phyloP scores from a whole-genome alignment of 2,329 filamentous ascomycete genomes.

The Ophiognomonia clavigignenti-juglandacearum region DNA sequence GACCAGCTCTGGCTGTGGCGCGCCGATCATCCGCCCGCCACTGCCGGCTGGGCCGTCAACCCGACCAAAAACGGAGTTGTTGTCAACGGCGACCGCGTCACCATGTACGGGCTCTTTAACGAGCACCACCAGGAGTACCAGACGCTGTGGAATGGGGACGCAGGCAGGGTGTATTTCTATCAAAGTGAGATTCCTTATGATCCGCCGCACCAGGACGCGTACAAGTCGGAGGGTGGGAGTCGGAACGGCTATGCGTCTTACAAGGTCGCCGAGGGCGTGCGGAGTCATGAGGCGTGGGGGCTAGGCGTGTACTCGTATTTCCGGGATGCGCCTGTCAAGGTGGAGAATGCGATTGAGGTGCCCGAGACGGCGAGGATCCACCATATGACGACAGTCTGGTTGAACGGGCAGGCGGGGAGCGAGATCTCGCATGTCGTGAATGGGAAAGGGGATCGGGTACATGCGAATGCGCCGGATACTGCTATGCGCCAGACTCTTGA shows the following conservation, averaged over 20 bases:
- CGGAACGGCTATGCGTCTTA: slow-evolving; percentile 29
- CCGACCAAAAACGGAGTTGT: slow-evolving; percentile 27
- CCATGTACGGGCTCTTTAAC: slow-evolving; percentile 28
- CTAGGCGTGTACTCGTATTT: slow-evolving; percentile 29
- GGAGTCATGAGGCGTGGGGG: slow-evolving; percentile 27
- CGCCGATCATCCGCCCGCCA: slow-evolving; percentile 26
- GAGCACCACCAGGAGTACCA: slow-evolving; percentile 29
- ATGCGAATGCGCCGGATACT: slow-evolving; percentile 23
- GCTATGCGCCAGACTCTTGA: slow-evolving; percentile 28
- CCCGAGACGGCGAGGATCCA: slow-evolving; percentile 25
- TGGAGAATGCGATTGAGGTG: slow-evolving; percentile 28
- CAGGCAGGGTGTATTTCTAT: slow-evolving; percentile 28
- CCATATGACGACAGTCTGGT: slow-evolving; percentile 28
- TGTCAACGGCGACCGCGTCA: slow-evolving; percentile 26
- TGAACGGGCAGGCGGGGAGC: slow-evolving; percentile 25
- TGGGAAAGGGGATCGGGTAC: slow-evolving; percentile 23
- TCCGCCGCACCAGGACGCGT: slow-evolving; percentile 25
- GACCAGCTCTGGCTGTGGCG: slow-evolving; percentile 31
- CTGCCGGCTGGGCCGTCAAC: slow-evolving; percentile 24
- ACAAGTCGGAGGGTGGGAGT: slow-evolving; percentile 20
- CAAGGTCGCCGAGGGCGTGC: slow-evolving; percentile 26
- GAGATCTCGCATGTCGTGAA: slow-evolving; percentile 29
- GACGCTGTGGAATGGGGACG: slow-evolving; percentile 28
- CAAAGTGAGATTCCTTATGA: slow-evolving; percentile 31
- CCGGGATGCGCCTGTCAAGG: slow-evolving; percentile 27